phyloP scores from a whole-genome alignment of 2,329 filamentous ascomycete species.

The Berkeleyomyces basicola region DNA sequence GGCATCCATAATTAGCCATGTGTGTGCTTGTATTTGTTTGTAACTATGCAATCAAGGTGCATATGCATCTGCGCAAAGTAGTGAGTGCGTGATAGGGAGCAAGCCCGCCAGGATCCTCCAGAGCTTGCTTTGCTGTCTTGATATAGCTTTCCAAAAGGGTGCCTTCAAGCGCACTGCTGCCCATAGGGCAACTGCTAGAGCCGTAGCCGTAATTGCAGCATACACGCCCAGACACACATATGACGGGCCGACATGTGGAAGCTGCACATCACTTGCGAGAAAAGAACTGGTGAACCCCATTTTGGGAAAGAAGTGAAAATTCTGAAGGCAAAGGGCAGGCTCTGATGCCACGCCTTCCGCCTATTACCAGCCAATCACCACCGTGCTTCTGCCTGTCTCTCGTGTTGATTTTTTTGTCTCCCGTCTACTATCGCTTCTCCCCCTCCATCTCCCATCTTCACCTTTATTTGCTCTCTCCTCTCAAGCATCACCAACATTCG shows the following conservation, averaged over 20 bases:
- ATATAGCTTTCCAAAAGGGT: not conserved
- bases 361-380: not conserved
- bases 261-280: not conserved
- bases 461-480: not conserved
- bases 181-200: not conserved
- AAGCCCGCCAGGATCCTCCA: no score
- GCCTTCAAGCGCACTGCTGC: not conserved
- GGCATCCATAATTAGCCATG: not conserved
- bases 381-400: not conserved
- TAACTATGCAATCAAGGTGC: no score
- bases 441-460: not conserved
- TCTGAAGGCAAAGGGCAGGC: not conserved
- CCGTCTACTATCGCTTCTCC: not conserved
- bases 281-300: not conserved
- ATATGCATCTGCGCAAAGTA: no score
- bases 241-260: not conserved
- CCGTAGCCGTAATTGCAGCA: not conserved
- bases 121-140: no score
- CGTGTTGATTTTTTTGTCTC: not conserved
- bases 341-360: not conserved
- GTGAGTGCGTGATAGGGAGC: no score
- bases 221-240: not conserved
- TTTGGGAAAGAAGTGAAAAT: constrained; percentile 1
- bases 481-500: not conserved
- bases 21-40: no score